Evolutionary conservation across 768 basidiomycete genomes (phyloP).

Genomic region (Cystobasidium ongulense): DNA sequence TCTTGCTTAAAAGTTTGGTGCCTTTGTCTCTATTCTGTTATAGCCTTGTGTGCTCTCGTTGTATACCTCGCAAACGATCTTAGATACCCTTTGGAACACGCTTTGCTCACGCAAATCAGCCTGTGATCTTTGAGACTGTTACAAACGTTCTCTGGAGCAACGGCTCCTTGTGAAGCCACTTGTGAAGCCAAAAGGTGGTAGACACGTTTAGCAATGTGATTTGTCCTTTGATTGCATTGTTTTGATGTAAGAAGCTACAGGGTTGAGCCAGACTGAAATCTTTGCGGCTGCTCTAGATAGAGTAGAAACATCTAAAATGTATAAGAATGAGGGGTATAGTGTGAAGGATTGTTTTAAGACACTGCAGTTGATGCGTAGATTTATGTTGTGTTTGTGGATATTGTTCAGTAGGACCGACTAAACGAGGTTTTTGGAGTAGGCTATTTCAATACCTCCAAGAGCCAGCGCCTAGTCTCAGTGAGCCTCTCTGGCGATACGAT

Average conservation of each 20-base stretch:
- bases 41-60: background rate
- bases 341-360: background rate
- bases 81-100: background rate
- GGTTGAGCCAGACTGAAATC: background rate
- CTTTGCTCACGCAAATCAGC: too few relatives aligned
- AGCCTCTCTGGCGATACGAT: background rate
- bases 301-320: background rate
- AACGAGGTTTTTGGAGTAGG: too few relatives aligned
- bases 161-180: too few relatives aligned
- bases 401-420: too few relatives aligned
- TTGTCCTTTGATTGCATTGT: too few relatives aligned
- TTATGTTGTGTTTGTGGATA: too few relatives aligned
- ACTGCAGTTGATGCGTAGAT: conserved; percentile 37
- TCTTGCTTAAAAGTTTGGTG: conserved; percentile 58
- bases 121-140: too few relatives aligned
- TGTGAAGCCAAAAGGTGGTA: too few relatives aligned
- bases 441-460: too few relatives aligned
- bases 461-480: conserved; percentile 18
- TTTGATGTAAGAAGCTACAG: background rate
- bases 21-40: background rate
- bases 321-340: background rate
- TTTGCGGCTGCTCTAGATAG: background rate
- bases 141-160: too few relatives aligned
- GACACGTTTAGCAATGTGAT: too few relatives aligned
- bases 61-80: background rate